Evolutionary conservation across 345 rosid genomes (phyloP).

Genomic region (Limnanthes douglasii): DNA sequence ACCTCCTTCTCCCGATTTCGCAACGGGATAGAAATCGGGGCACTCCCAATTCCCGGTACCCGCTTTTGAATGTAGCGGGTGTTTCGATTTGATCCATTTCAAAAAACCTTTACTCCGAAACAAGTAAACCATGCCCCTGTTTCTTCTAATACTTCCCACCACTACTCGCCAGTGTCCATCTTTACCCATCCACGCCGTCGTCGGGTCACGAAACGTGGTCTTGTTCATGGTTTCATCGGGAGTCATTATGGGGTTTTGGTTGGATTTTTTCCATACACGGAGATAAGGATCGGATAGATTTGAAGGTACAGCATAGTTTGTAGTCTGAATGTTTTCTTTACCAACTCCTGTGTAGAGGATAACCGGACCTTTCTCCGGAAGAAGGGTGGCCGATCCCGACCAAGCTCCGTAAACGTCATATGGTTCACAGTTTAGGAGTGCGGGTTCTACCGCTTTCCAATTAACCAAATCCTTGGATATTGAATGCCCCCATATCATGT

Average conservation of each 20-base stretch:
- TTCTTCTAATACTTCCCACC: constrained; percentile 37
- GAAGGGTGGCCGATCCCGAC: constrained; percentile 86
- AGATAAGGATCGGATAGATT: constrained; percentile 68
- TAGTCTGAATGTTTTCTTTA: constrained; percentile 25
- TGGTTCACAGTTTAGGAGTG: constrained; percentile 45
- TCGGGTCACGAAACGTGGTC: constrained; percentile 80
- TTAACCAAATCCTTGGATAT: constrained; percentile 72
- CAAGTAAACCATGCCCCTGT: constrained; percentile 44
- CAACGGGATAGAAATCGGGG: constrained; percentile 76
- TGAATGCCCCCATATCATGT: constrained; percentile 93
- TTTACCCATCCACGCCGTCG: constrained; percentile 55
- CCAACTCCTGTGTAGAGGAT: constrained; percentile 71
- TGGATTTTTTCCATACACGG: constrained; percentile 64
- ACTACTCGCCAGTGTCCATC: constrained; percentile 48
- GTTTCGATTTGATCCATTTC: constrained; percentile 52
- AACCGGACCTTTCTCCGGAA: constrained; percentile 40
- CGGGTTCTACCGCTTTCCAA: constrained; percentile 62
- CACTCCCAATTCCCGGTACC: constrained; percentile 83
- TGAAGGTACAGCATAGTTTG: constrained; percentile 59
- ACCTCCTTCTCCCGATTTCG: constrained; percentile 21
- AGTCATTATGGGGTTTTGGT: constrained; percentile 37
- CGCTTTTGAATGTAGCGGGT: constrained; percentile 38
- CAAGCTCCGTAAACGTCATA: constrained; percentile 69
- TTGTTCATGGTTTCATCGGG: constrained; percentile 42
- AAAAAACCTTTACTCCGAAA: constrained; percentile 54